Conservation (phyloP, 202 grass and related monocot genomes). For the Panicum virgatum region DNA sequence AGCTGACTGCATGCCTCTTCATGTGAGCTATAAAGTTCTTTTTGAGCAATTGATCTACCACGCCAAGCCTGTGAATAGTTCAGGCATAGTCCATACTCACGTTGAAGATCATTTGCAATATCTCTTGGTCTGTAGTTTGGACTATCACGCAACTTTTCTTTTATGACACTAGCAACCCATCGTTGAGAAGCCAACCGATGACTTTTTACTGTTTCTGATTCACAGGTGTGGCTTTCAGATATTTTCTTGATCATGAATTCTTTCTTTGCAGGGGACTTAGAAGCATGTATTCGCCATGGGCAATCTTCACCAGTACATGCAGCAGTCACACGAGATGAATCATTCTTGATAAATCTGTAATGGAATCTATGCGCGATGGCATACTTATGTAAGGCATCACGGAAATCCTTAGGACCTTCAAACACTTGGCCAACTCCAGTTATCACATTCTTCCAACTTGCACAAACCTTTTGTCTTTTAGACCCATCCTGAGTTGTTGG, state of each 20-base stretch:
- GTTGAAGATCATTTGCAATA: conserved; percentile 89
- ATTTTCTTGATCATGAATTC: conserved; percentile 99
- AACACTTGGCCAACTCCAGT: conserved; percentile 93
- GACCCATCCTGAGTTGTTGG: conserved; percentile 60
- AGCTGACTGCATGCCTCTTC: conserved; percentile 89
- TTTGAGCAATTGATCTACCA: conserved; percentile 94
- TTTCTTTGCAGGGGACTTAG: conserved; percentile 73
- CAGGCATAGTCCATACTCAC: conserved; percentile 83
- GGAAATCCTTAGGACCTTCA: conserved; percentile 83
- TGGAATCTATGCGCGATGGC: conserved; percentile 92
- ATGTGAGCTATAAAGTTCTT: conserved; percentile 81
- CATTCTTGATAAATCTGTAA: conserved; percentile 96
- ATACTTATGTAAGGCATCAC: conserved; percentile 95
- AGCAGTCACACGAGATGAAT: conserved; percentile 84
- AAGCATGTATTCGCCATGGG: conserved; percentile 92
- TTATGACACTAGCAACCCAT: conserved; percentile 99
- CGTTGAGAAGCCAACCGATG: conserved; percentile 85
- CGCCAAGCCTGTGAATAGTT: conserved; percentile 99
- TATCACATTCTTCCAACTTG: conserved; percentile 77
- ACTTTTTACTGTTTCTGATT: conserved; percentile 82
- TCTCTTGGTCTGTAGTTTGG: conserved; percentile 94
- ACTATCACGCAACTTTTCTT: conserved; percentile 87
- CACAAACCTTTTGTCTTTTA: conserved; percentile 78
- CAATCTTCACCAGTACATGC: conserved; percentile 86
- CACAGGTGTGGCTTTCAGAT: conserved; percentile 83